Conservation (phyloP, 164 flowering plant genomes). For the Berberis vulgaris region DNA sequence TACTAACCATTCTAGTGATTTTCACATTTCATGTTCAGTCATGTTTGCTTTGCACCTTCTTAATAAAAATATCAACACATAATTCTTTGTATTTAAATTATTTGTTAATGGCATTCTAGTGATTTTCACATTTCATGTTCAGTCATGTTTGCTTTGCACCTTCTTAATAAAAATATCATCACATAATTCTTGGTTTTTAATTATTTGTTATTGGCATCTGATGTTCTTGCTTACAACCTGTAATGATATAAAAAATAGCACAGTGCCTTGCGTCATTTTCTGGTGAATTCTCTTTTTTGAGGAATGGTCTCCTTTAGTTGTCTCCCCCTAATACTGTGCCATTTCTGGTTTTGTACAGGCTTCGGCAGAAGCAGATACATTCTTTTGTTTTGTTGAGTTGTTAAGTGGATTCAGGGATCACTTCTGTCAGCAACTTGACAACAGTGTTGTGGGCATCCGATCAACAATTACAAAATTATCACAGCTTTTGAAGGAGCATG, state of each 20-base stretch:
- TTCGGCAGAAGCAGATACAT: conserved; percentile 87
- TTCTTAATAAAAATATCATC: not conserved
- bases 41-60: too few relatives aligned
- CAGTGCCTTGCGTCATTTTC: not conserved
- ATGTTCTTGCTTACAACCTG: not conserved
- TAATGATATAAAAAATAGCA: too few relatives aligned
- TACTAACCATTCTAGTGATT: too few relatives aligned
- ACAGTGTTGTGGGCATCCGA: conserved; percentile 94
- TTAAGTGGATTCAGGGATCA: conserved; percentile 88
- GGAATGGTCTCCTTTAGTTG: not conserved
- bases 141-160: too few relatives aligned
- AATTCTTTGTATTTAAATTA: too few relatives aligned
- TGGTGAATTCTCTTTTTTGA: not conserved
- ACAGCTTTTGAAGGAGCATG: conserved; percentile 79
- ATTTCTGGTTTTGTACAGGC: conserved; percentile 44
- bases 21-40: too few relatives aligned
- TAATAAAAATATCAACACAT: too few relatives aligned
- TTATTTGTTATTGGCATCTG: not conserved
- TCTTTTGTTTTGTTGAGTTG: conserved; percentile 94
- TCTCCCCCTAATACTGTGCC: not conserved
- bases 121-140: too few relatives aligned
- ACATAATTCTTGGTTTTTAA: not conserved
- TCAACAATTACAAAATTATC: conserved; percentile 82
- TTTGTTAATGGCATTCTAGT: too few relatives aligned
- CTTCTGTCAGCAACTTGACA: conserved; percentile 96